These are phyloP conservation scores for Neopestalotiopsis rosae DNA, from an alignment of 2,329 filamentous ascomycete species.

Conservation along the genomic window DNA sequence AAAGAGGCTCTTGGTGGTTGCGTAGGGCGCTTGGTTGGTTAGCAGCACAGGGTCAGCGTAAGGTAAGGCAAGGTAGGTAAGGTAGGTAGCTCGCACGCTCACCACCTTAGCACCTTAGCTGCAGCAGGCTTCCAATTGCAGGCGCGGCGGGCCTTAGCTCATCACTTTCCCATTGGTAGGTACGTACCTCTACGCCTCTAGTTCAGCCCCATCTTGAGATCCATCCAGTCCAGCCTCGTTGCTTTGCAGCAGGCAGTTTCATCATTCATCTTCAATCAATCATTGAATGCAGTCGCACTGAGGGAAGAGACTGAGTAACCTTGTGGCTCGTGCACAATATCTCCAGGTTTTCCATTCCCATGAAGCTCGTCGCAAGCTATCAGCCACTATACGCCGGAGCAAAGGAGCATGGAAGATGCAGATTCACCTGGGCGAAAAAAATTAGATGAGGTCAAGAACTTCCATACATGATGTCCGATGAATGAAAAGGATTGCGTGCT, in stretches of 20 bases:
- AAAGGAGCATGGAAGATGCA: neutral
- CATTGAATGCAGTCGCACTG: too few species aligned
- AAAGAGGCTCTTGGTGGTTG: neutral
- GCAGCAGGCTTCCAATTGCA: conserved; percentile 1
- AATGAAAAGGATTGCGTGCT: too few species aligned
- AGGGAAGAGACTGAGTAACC: neutral
- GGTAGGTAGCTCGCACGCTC: neutral
- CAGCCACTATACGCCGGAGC: neutral
- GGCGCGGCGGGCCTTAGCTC: conserved; percentile 1
- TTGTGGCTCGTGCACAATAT: neutral
- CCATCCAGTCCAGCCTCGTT: neutral
- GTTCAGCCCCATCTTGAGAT: conserved; percentile 1
- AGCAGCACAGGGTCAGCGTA: conserved; percentile 2
- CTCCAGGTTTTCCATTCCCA: neutral
- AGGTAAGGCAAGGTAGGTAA: conserved; percentile 10
- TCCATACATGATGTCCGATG: too few species aligned
- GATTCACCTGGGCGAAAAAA: too few species aligned
- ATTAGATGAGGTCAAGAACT: too few species aligned
- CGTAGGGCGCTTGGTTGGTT: neutral
- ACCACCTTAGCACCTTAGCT: neutral
- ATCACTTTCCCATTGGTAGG: neutral
- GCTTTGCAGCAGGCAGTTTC: neutral
- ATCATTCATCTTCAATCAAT: too few species aligned
- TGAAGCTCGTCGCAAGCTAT: neutral
- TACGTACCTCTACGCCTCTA: neutral